phyloP scores from a whole-genome alignment of 129 eudicot species.

The Heracleum sosnowskyi region DNA sequence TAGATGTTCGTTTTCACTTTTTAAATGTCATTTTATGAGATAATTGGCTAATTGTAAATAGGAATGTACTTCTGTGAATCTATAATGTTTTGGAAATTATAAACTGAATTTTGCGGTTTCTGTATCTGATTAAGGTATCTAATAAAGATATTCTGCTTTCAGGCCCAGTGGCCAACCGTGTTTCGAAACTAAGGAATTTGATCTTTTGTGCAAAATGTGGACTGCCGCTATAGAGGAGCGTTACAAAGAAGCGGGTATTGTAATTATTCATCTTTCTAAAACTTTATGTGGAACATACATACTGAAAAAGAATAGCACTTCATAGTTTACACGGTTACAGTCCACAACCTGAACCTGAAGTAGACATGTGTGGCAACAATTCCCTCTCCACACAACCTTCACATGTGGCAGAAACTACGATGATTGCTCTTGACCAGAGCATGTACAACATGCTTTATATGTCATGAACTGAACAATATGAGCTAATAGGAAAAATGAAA shows the following conservation, averaged over 20 bases:
- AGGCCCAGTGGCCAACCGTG: constrained; percentile 82
- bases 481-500: background rate
- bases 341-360: background rate
- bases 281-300: background rate
- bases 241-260: constrained; percentile 77
- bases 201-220: constrained; percentile 79
- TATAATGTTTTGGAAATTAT: background rate
- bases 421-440: background rate
- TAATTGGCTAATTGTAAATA: background rate
- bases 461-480: background rate
- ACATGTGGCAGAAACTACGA: background rate
- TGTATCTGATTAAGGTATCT: constrained; percentile 3
- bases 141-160: constrained; percentile 12
- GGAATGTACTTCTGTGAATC: background rate
- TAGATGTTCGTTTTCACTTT: background rate
- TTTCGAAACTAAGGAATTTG: constrained; percentile 69
- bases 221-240: constrained; percentile 88
- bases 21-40: background rate
- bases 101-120: background rate
- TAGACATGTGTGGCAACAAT: background rate
- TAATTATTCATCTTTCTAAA: background rate
- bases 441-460: background rate
- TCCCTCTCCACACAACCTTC: background rate
- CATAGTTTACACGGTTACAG: background rate
- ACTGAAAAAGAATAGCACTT: background rate